Percentiles rank a stretch among this genome's conserved stretches.
Evolutionary conservation across 352 stramenopile species (phyloP).

Genomic region (Globisporangium cederbergense): DNA sequence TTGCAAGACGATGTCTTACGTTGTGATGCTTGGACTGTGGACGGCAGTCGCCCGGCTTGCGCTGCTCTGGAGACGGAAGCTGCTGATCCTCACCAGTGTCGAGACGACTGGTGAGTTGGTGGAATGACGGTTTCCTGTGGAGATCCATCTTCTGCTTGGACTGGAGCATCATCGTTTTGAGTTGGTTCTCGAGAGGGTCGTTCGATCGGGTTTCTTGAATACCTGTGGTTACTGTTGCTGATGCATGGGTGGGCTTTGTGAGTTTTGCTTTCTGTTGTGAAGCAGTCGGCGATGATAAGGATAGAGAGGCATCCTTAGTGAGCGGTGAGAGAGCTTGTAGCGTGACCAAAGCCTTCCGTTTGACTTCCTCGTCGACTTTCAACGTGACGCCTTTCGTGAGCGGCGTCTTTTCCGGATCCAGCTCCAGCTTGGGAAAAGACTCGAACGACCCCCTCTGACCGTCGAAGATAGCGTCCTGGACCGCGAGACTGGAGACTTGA

Average conservation of each 20-base stretch:
- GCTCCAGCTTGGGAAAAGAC: conserved; percentile 32
- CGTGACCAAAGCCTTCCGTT: conserved; percentile 4
- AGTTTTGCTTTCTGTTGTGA: conserved; percentile 1
- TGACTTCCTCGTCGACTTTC: conserved; percentile 16
- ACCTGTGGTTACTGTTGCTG: neutral
- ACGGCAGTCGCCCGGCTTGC: neutral
- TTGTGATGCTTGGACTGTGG: conserved; percentile 6
- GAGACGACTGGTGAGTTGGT: neutral
- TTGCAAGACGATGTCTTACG: neutral
- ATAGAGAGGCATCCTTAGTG: neutral
- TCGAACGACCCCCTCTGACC: conserved; percentile 35
- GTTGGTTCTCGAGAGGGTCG: conserved; percentile 17
- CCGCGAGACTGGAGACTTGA: neutral
- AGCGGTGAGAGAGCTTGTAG: neutral
- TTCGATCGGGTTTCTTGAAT: conserved; percentile 16
- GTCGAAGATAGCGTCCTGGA: conserved; percentile 29
- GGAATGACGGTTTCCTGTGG: neutral
- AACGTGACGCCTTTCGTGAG: conserved; percentile 48
- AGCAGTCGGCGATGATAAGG: neutral
- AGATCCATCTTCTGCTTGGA: conserved; percentile 3
- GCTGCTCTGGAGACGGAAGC: neutral
- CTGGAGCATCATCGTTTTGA: conserved; percentile 11
- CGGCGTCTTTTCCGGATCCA: conserved; percentile 38
- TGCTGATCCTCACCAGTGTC: neutral
- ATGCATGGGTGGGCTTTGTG: neutral